A percentile compares a stretch with the other conserved stretches of the same genome.
Conservation (phyloP, 495 filamentous ascomycete species). For the Collariella sp. region DNA sequence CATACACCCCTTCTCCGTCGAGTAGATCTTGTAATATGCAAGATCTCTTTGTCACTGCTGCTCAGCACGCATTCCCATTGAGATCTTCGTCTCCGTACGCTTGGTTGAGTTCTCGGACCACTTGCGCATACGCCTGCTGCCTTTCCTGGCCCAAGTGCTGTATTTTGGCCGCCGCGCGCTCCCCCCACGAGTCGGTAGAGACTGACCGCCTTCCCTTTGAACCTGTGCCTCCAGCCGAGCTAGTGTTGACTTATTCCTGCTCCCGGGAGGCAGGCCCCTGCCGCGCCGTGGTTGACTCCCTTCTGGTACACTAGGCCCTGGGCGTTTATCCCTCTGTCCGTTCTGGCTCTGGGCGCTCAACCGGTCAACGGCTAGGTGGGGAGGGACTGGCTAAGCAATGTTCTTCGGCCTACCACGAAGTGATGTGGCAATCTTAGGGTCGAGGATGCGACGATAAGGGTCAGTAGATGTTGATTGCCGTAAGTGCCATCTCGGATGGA, state of each 20-base stretch:
- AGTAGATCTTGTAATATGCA: neutral
- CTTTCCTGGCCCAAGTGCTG: neutral
- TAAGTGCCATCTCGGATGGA: neutral
- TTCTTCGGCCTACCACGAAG: neutral
- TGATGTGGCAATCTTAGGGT: neutral
- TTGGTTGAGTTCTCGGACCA: too few species aligned
- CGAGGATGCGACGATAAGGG: neutral
- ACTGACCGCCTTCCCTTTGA: too few species aligned
- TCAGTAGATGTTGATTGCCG: neutral
- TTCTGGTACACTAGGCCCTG: neutral
- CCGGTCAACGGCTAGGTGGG: neutral
- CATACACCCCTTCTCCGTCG: neutral
- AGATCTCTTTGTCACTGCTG: neutral
- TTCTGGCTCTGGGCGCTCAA: neutral
- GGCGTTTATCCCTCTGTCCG: neutral
- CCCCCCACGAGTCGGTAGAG: neutral
- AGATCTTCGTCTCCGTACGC: too few species aligned
- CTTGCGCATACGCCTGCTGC: too few species aligned
- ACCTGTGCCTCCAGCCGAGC: too few species aligned
- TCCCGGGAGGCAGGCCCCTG: too few species aligned
- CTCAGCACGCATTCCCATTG: neutral
- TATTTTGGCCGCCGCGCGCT: neutral
- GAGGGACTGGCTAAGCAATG: neutral
- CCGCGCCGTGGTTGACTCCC: neutral
- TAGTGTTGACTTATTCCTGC: too few species aligned